Percentiles rank a stretch among this genome's conserved stretches.
phyloP scores from a whole-genome alignment of 1,284 basidiomycete species.

The Sporisorium exsertum region DNA sequence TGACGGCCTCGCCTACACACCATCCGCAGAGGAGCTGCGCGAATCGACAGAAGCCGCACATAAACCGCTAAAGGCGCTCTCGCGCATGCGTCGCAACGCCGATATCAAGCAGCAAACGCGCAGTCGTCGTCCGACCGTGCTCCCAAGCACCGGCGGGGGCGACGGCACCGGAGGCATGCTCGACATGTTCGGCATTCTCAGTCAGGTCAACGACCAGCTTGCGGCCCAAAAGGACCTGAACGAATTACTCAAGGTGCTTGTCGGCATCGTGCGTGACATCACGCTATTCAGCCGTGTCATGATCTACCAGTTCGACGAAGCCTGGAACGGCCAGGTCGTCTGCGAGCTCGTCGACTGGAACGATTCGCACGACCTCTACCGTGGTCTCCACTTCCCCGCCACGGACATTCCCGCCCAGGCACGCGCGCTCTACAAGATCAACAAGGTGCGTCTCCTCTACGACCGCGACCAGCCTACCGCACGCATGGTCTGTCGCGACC shows the following conservation, averaged over 20 bases:
- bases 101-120: slow-evolving; percentile 33
- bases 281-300: slow-evolving; percentile 75
- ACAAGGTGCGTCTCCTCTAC: slow-evolving; percentile 86
- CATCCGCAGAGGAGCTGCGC: slow-evolving; percentile 73
- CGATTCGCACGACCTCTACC: slow-evolving; percentile 82
- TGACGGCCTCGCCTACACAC: slow-evolving; percentile 50
- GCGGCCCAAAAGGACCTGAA: slow-evolving; percentile 79
- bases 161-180: slow-evolving; percentile 51
- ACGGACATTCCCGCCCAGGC: slow-evolving; percentile 75
- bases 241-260: slow-evolving; percentile 80
- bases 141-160: slow-evolving; percentile 30
- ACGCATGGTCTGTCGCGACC: slow-evolving; percentile 78
- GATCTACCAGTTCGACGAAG: slow-evolving; percentile 85
- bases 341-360: slow-evolving; percentile 86
- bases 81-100: slow-evolving; percentile 71
- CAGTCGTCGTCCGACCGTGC: slow-evolving; percentile 29
- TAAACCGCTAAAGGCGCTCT: slow-evolving; percentile 80
- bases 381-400: slow-evolving; percentile 78
- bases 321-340: slow-evolving; percentile 78
- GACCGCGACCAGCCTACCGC: slow-evolving; percentile 82
- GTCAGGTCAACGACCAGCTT: slow-evolving; percentile 87
- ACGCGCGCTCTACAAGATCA: slow-evolving; percentile 74
- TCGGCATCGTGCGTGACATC: slow-evolving; percentile 84
- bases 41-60: slow-evolving; percentile 81
- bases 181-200: slow-evolving; percentile 74